Evolutionary conservation across 129 eudicot genomes (phyloP), one percentile per base, ranked within the genome.

Genomic region (Tagetes erecta): DNA sequence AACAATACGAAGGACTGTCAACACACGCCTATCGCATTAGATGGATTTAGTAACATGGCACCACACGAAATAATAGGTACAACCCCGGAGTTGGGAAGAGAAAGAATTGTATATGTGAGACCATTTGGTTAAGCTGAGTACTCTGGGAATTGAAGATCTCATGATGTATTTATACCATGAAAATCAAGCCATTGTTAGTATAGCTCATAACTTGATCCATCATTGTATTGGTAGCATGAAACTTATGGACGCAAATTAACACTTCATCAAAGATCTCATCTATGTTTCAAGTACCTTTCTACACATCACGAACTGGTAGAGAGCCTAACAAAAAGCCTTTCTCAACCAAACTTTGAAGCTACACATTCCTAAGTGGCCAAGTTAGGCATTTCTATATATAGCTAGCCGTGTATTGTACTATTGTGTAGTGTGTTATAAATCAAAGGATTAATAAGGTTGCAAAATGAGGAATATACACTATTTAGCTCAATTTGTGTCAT

Each of bases 401-500:
- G 27, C 27, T 20, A 57, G 12, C 30, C 0, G 38, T 1, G 64
- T 9, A 20, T 20, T n/a, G n/a, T n/a, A n/a, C n/a, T n/a, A n/a
- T n/a, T 20, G 27, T 57, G 64, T 30, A 3, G 37, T 57, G 38
- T 31, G 36, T 37, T 27, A 57, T 11, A 31, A 57, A 57, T 5
- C 11, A 27, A 5, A 57, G 64, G 64, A 57, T 57, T 8, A 57
- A 57, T 6, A 30, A 3, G 42, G 27, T 5, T 13, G 42, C 6
- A 63, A 9, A 63, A 63, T 11, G 34, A 37, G 36, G 14, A 12
- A 62, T 63, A 37, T 37, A 37, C 1, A 1, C 68, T 3, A 36
- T 63, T 63, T n/a, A 63, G 4, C 47, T 63, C 68, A 63, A n/a
- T 63, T 38, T 65, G 34, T 40, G n/a, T 13, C 51, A 38, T 65